A percentile compares a stretch with the other conserved stretches of the same genome.
Evolutionary conservation across 495 filamentous ascomycete species (phyloP).

Genomic region (Wilcoxina mikolae): DNA sequence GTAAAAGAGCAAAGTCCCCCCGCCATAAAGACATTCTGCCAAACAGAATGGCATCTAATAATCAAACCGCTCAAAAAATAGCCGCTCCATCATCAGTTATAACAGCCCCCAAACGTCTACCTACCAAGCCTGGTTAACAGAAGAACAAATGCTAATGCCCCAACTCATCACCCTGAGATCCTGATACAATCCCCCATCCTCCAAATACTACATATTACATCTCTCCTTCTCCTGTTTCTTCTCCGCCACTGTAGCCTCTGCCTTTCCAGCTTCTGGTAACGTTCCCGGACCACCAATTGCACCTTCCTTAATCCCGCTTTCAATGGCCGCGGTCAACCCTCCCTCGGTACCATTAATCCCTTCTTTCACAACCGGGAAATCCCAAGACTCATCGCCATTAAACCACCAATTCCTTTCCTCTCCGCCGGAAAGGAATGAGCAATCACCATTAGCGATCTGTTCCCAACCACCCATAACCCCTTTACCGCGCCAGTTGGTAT

Average conservation of each 20-base stretch:
- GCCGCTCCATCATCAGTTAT: too few species aligned
- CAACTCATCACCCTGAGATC: too few species aligned
- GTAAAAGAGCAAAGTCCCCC: too few species aligned
- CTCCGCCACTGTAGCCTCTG: background rate
- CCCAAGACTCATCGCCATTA: conserved; percentile 26
- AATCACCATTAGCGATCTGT: conserved; percentile 65
- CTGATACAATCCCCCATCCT: too few species aligned
- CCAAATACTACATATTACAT: background rate
- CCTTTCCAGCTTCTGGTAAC: conserved; percentile 6
- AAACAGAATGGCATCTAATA: too few species aligned
- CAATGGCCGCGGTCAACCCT: background rate
- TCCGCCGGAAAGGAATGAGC: conserved; percentile 57
- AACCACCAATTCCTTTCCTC: conserved; percentile 50
- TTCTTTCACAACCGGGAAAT: conserved; percentile 12
- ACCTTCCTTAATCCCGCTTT: conserved; percentile 2
- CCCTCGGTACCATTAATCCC: background rate
- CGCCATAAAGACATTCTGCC: too few species aligned
- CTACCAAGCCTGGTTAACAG: too few species aligned
- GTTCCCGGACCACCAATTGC: conserved; percentile 17
- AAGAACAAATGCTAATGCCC: too few species aligned
- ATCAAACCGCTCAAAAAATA: too few species aligned
- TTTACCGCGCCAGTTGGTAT: conserved; percentile 44
- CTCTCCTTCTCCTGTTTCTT: background rate
- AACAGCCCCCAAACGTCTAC: too few species aligned
- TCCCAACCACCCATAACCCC: conserved; percentile 72